phyloP scores from a whole-genome alignment of 495 filamentous ascomycete species.

The Annulohypoxylon bovei region DNA sequence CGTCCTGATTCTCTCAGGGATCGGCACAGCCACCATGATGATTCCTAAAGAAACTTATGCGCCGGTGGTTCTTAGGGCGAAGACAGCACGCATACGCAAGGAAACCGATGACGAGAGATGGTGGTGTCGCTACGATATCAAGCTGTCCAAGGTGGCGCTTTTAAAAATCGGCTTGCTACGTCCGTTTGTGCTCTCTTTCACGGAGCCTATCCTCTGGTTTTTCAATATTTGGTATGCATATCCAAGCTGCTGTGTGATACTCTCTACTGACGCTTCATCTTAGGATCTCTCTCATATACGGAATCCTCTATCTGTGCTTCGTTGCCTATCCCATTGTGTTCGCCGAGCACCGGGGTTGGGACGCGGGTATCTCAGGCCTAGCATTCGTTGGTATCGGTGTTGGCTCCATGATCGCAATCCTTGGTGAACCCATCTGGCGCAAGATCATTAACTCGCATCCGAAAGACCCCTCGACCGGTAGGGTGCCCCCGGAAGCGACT shows the following conservation, averaged over 20 bases:
- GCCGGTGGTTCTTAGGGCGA: conserved; percentile 74
- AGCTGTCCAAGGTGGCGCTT: conserved; percentile 53
- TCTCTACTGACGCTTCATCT: neutral
- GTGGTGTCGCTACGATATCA: conserved; percentile 80
- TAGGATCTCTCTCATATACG: conserved; percentile 66
- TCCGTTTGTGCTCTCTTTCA: conserved; percentile 80
- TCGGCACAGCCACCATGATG: conserved; percentile 61
- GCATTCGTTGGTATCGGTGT: conserved; percentile 83
- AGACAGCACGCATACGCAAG: conserved; percentile 74
- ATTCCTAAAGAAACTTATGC: conserved; percentile 80
- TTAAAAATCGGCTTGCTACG: conserved; percentile 77
- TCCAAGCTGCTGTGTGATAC: neutral
- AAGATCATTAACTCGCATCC: conserved; percentile 75
- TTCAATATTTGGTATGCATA: conserved; percentile 71
- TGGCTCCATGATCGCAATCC: conserved; percentile 74
- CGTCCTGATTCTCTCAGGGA: conserved; percentile 72
- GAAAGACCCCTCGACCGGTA: conserved; percentile 74
- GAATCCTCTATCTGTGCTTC: conserved; percentile 87
- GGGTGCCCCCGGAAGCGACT: conserved; percentile 75
- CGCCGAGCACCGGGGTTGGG: conserved; percentile 76
- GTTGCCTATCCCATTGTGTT: conserved; percentile 86
- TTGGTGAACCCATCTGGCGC: conserved; percentile 74
- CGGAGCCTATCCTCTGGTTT: conserved; percentile 87
- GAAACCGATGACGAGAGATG: conserved; percentile 78
- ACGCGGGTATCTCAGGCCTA: conserved; percentile 74